Evolutionary conservation across 176 grass and related monocot genomes (phyloP).

Genomic region (Luzula sylvatica): DNA sequence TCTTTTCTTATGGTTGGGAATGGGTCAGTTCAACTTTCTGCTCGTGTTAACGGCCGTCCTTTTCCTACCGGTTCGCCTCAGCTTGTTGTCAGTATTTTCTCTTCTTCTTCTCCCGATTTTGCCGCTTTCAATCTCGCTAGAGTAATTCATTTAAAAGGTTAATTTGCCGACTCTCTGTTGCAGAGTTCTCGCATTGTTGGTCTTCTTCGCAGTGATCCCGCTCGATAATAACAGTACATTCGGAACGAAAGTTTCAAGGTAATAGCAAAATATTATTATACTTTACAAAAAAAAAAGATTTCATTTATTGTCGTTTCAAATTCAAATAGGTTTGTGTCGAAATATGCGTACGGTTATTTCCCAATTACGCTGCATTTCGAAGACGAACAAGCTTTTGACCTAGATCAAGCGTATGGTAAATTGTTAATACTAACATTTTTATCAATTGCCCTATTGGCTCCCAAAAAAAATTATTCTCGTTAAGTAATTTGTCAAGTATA

Average conservation of each 20-base stretch:
- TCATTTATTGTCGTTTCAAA: too few relatives aligned
- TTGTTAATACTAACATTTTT: neutral
- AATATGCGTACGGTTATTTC: slow-evolving; percentile 67
- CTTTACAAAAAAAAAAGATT: neutral
- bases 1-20: slow-evolving; percentile 13
- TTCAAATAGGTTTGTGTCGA: slow-evolving; percentile 52
- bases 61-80: slow-evolving; percentile 6
- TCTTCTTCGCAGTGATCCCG: neutral
- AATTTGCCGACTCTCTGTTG: neutral
- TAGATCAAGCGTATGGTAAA: slow-evolving; percentile 61
- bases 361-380: slow-evolving; percentile 67
- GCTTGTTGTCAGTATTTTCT: neutral
- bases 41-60: neutral
- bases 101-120: neutral
- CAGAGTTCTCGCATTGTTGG: slow-evolving; percentile 7
- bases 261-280: too few relatives aligned
- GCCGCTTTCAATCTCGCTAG: neutral
- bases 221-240: slow-evolving; percentile 11
- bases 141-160: neutral
- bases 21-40: slow-evolving; percentile 3
- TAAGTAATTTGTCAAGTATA: too few relatives aligned
- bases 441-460: too few relatives aligned
- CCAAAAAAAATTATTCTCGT: neutral
- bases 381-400: slow-evolving; percentile 61
- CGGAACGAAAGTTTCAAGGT: slow-evolving; percentile 13